Percentiles rank a stretch among this genome's conserved stretches.
phyloP scores from a whole-genome alignment of 148 eudicot species.

The Chenopodium berlandieri region DNA sequence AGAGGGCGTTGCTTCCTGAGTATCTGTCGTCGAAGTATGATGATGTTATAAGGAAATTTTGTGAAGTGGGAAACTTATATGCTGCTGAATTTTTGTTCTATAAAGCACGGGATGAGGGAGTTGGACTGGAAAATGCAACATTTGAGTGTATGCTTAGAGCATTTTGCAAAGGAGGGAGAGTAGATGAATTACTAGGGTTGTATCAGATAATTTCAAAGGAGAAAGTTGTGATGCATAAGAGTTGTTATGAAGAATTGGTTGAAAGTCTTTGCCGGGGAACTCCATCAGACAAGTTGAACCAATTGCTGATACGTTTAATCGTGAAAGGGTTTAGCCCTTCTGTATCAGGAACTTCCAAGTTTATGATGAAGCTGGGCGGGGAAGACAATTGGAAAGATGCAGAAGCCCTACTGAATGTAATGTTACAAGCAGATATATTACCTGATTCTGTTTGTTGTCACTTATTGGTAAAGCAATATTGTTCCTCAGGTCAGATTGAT shows the following conservation, averaged over 20 bases:
- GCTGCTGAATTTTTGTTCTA: constrained; percentile 59
- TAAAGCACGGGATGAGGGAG: constrained; percentile 40
- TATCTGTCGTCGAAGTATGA: constrained; percentile 37
- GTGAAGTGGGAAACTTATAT: constrained; percentile 56
- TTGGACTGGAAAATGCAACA: constrained; percentile 40
- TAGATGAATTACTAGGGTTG: constrained; percentile 48
- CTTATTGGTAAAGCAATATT: constrained; percentile 53
- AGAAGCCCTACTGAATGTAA: constrained; percentile 47
- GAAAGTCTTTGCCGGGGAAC: constrained; percentile 49
- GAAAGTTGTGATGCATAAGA: constrained; percentile 31
- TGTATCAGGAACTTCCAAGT: constrained; percentile 40
- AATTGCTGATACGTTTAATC: constrained; percentile 48
- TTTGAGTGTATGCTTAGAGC: constrained; percentile 59
- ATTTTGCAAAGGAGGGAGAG: constrained; percentile 46
- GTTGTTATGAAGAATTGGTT: constrained; percentile 44
- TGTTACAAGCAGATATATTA: constrained; percentile 42
- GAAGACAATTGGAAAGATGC: constrained; percentile 54
- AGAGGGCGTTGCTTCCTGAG: constrained; percentile 42
- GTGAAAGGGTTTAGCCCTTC: constrained; percentile 45
- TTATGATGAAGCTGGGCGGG: constrained; percentile 43
- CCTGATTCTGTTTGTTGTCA: constrained; percentile 57
- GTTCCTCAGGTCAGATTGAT: constrained; percentile 49
- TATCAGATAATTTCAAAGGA: constrained; percentile 37
- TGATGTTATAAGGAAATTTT: constrained; percentile 55
- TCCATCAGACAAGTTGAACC: constrained; percentile 44